Evolutionary conservation across 2,329 filamentous ascomycete species (phyloP), one percentile per base, ranked within the genome.

Genomic region (Claviceps sp.): DNA sequence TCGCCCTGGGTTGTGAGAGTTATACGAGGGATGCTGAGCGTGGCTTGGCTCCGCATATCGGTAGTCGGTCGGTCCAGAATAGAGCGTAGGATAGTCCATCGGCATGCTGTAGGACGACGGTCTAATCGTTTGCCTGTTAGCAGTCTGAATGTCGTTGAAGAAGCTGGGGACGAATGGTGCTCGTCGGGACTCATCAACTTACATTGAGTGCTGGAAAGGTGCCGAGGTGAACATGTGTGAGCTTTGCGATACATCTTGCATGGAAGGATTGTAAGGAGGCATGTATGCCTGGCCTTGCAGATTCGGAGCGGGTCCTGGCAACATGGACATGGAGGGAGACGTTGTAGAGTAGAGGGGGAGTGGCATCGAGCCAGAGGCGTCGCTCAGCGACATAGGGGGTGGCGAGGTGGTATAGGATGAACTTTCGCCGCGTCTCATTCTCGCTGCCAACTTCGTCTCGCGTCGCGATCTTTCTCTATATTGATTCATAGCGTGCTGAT

Each of bases 401-500:
- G 66, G 64, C 67, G 71, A 59, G 63, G 68, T 54, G 68, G 62
- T 46, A 66, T 72, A 58, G 59, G 75, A 54, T 57, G 63, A 68
- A 65, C 74, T 78, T 61, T 71, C 73, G 36, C 71, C 70, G 50
- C 78, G 73, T 55, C 74, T 72, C 47, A 74, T 68, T 53, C 78
- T 73, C 8, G 66, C 63, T 3, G 72, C 69, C 16, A 76, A 63
- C 61, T 82, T 83, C 6, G 75, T 75, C 57, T 79, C 77, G 57
- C 79, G 71, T 52, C 80, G 74, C 45, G 71, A 75, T 57, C 76
- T 76, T 57, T 82, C 79, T 54, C 74, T 72, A 59, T 83, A 79
- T 53, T 78, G 72, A 66, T 79, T 82, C 43, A 82, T 62, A 59
- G 81, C 79, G 55, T 79, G 74, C 62, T 82, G 78, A 61, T 82